Evolutionary conservation across 306 rosid species (phyloP), one percentile per base, ranked within the genome.

Genomic region (Ceratonia siliqua): DNA sequence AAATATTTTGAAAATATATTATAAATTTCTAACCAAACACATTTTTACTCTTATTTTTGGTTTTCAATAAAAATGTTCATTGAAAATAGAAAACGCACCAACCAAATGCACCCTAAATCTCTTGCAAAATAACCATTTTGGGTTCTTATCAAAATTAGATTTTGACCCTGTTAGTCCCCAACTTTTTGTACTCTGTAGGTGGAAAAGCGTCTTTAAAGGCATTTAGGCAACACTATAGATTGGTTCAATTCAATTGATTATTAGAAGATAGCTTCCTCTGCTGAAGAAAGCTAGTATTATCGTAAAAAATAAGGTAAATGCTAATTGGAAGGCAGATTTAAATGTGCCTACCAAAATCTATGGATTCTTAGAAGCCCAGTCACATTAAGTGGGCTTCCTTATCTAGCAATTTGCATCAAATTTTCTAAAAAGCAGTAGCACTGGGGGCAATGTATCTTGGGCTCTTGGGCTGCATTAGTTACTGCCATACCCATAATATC

Each of bases 141-240:
- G 39, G 59, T 57, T 61, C 38, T 61, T 13, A 1, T 14, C 33
- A 48, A 35, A 6, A 24, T 73, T 68, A 71, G 79, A 46, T 56
- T 72, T 65, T 76, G 70, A 6, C 20, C 24, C 43, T 35, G 49
- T 65, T 58, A 27, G 67, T 39, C 33, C 63, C 33, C 63, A 49
- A 53, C 22, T 25, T 15, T 43, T 25, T 45, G 4, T 36, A 15
- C 56, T 33, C 61, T 17, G 11, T 35, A 15, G 11, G 59, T 11
- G 65, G 67, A 56, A 25, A 53, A 6, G 38, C 21, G 17, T 49
- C 11, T 22, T 74, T 56, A 48, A 32, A 32, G 27, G 20, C 33
- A 43, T 56, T 70, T 69, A 15, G 8, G 21, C 20, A 32, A 35
- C 14, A 49, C 48, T 56, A 27, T 1, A 15, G 35, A 65, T 77